These are phyloP conservation scores for Ogataea kodamae DNA, from an alignment of 805 yeast genomes.

Conservation along the genomic window DNA sequence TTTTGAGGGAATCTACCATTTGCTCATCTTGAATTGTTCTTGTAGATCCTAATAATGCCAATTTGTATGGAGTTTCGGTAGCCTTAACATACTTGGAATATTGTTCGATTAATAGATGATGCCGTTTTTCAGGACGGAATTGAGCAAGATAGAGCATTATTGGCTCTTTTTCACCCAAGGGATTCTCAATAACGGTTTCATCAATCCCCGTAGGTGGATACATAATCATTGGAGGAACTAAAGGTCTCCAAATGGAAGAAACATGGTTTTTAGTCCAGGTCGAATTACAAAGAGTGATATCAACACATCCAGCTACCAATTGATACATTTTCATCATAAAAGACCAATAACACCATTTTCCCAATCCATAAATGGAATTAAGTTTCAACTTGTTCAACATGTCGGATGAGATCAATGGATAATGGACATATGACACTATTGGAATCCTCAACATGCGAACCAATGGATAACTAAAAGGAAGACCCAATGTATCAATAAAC, in stretches of 20 bases:
- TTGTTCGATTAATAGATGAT: constrained; percentile 61
- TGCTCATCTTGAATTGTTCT: constrained; percentile 63
- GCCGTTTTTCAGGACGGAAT: constrained; percentile 94
- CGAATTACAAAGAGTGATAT: constrained; percentile 72
- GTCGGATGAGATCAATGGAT: constrained; percentile 84
- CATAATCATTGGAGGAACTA: constrained; percentile 44
- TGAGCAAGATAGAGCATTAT: constrained; percentile 74
- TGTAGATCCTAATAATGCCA: constrained; percentile 82
- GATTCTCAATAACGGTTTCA: constrained; percentile 27
- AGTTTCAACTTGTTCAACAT: constrained; percentile 65
- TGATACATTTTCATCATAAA: constrained; percentile 60
- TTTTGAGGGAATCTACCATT: constrained; percentile 49
- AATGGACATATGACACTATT: constrained; percentile 85
- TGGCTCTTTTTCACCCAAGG: constrained; percentile 31
- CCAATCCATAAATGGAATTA: constrained; percentile 23
- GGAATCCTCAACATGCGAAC: constrained; percentile 66
- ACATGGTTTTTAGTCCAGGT: constrained; percentile 90
- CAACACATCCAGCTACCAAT: constrained; percentile 62
- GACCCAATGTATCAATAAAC: constrained; percentile 94
- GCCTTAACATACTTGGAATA: constrained; percentile 50
- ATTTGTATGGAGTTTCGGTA: constrained; percentile 41
- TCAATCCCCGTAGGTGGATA: constrained; percentile 92
- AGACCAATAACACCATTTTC: constrained; percentile 69
- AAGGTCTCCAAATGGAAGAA: constrained; percentile 54
- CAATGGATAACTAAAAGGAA: constrained; percentile 80